phyloP scores from a whole-genome alignment of 2,329 filamentous ascomycete species.

The Diaporthe caulivora region DNA sequence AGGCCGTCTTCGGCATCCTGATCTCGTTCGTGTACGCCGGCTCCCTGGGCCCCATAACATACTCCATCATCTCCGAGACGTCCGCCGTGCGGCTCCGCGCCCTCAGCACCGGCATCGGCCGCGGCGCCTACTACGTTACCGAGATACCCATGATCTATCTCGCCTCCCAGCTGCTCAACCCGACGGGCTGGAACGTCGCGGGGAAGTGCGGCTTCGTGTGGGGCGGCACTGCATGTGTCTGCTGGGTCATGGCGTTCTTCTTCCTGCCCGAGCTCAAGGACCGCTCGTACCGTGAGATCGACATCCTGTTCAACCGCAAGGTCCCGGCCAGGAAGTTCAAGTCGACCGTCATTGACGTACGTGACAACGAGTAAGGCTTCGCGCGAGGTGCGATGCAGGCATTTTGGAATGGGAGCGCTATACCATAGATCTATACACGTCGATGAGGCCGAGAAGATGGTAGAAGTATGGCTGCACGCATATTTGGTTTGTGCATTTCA shows the following conservation, averaged over 20 bases:
- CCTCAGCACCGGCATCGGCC: conserved; percentile 75
- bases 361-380: conserved; percentile 53
- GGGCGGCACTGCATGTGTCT: conserved; percentile 56
- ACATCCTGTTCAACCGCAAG: conserved; percentile 59
- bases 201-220: conserved; percentile 63
- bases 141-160: conserved; percentile 77
- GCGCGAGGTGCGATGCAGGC: too few species aligned
- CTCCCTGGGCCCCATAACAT: conserved; percentile 73
- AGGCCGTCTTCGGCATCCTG: conserved; percentile 73
- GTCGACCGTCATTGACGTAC: conserved; percentile 55
- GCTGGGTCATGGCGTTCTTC: conserved; percentile 56
- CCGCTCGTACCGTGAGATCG: conserved; percentile 58
- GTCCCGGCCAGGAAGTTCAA: conserved; percentile 58
- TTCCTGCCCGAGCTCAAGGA: conserved; percentile 58
- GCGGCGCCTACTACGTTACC: conserved; percentile 72
- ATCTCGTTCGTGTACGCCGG: conserved; percentile 74
- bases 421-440: too few species aligned
- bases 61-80: conserved; percentile 76
- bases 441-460: neutral
- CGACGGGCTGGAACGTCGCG: conserved; percentile 55
- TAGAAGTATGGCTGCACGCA: neutral
- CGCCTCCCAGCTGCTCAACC: conserved; percentile 71
- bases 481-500: too few species aligned
- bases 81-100: conserved; percentile 74
- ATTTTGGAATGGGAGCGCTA: neutral